Conservation (phyloP, 1,139 yeast genomes). For the Starmera stellimalicola region DNA sequence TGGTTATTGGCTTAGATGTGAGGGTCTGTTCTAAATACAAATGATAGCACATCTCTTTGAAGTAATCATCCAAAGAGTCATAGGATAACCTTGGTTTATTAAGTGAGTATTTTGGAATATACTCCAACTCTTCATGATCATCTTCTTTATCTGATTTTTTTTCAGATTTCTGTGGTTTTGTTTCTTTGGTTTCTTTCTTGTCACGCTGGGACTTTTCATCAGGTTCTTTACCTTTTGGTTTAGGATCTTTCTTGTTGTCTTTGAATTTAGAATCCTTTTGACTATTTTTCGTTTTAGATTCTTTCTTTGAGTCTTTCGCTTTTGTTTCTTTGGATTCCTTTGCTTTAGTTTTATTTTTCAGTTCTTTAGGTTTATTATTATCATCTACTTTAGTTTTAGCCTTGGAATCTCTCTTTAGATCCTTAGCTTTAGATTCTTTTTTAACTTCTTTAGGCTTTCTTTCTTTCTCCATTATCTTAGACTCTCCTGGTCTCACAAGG, state of each 20-base stretch:
- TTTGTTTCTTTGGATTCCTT: neutral
- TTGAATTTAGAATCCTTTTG: too few species aligned
- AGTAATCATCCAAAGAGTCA: slow-evolving; percentile 41
- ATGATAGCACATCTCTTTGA: slow-evolving; percentile 50
- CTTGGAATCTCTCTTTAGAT: slow-evolving; percentile 1
- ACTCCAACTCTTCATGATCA: slow-evolving; percentile 24
- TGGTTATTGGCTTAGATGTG: slow-evolving; percentile 35
- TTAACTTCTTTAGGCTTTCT: neutral
- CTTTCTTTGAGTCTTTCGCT: neutral
- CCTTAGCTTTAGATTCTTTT: neutral
- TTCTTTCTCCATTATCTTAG: too few species aligned
- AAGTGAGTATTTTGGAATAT: slow-evolving; percentile 19
- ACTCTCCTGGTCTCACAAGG: too few species aligned
- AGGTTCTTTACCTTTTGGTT: too few species aligned
- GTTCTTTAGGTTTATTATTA: too few species aligned
- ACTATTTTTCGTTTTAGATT: neutral
- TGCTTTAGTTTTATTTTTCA: slow-evolving; percentile 1
- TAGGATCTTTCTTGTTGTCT: too few species aligned
- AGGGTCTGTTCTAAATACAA: slow-evolving; percentile 51
- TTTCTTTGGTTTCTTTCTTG: too few species aligned
- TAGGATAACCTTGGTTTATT: slow-evolving; percentile 37
- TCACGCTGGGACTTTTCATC: too few species aligned
- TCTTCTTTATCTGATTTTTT: slow-evolving; percentile 8
- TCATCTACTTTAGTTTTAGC: slow-evolving; percentile 1
- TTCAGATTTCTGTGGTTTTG: too few species aligned